These are phyloP conservation scores for Komagataella populi DNA, from an alignment of 805 yeast genomes.

Conservation along the genomic window DNA sequence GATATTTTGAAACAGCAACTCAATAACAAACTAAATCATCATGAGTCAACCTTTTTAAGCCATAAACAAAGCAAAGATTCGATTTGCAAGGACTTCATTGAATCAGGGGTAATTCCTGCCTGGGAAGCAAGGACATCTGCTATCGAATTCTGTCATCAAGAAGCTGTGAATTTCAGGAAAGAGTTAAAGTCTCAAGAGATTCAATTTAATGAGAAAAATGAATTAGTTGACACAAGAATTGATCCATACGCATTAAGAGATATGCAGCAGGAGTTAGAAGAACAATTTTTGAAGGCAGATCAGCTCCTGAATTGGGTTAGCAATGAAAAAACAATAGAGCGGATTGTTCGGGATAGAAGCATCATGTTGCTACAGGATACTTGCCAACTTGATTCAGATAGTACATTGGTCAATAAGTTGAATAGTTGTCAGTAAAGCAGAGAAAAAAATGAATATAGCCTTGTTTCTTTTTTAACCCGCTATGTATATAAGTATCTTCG, in stretches of 20 bases:
- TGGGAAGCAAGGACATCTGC: conserved; percentile 29
- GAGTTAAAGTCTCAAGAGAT: conserved; percentile 16
- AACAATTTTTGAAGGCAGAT: conserved; percentile 15
- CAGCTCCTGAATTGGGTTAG: conserved; percentile 19
- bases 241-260: conserved; percentile 41
- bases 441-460: background rate
- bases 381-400: conserved; percentile 12
- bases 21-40: conserved; percentile 22
- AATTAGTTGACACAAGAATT: conserved; percentile 17
- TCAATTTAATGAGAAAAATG: conserved; percentile 8
- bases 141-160: conserved; percentile 26
- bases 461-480: background rate
- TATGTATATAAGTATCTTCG: background rate
- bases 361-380: conserved; percentile 18
- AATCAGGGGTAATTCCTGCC: conserved; percentile 24
- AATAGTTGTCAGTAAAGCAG: background rate
- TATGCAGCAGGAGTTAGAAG: conserved; percentile 14
- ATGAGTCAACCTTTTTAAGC: conserved; percentile 7
- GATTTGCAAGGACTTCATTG: conserved; percentile 22
- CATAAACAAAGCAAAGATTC: conserved; percentile 2
- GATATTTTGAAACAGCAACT: conserved; percentile 30
- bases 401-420: background rate
- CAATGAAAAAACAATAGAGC: conserved; percentile 27
- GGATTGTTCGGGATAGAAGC: conserved; percentile 23
- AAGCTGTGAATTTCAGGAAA: conserved; percentile 14